phyloP scores from a whole-genome alignment of 2,329 filamentous ascomycete genomes.

The Fusarium sp. region DNA sequence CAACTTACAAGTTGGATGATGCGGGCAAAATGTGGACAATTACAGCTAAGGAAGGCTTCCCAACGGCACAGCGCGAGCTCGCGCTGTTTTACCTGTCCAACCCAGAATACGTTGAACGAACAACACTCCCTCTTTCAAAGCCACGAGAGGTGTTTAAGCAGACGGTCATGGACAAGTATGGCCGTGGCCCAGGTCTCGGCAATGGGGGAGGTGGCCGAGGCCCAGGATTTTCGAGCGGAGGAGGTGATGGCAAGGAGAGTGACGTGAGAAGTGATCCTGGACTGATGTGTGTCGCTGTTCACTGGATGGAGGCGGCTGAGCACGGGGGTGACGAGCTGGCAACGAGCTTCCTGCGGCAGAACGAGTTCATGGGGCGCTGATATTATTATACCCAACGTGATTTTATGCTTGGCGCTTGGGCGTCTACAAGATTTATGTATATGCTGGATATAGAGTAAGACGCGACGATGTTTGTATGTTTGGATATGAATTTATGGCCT shows the following conservation, averaged over 20 bases:
- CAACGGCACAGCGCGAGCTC: conserved; percentile 90
- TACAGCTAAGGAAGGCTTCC: conserved; percentile 86
- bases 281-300: conserved; percentile 92
- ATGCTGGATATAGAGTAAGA: conserved; percentile 23
- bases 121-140: conserved; percentile 84
- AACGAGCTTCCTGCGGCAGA: conserved; percentile 81
- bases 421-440: conserved; percentile 26
- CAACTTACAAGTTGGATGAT: conserved; percentile 78
- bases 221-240: conserved; percentile 36
- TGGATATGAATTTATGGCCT: conserved; percentile 11
- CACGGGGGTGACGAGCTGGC: conserved; percentile 88
- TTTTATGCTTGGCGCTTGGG: conserved; percentile 39
- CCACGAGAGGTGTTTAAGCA: conserved; percentile 92
- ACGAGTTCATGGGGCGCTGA: conserved; percentile 54
- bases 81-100: conserved; percentile 94
- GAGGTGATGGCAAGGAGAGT: conserved; percentile 51
- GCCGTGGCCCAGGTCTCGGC: conserved; percentile 50
- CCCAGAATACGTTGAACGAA: conserved; percentile 83
- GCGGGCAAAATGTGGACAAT: conserved; percentile 92
- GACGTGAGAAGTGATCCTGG: conserved; percentile 79
- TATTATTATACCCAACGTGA: conserved; percentile 44
- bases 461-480: conserved; percentile 9
- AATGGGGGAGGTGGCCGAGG: conserved; percentile 41
- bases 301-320: conserved; percentile 95
- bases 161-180: conserved; percentile 79